Conservation (phyloP, 2,329 filamentous ascomycete species). For the Aureobasidium sp. region DNA sequence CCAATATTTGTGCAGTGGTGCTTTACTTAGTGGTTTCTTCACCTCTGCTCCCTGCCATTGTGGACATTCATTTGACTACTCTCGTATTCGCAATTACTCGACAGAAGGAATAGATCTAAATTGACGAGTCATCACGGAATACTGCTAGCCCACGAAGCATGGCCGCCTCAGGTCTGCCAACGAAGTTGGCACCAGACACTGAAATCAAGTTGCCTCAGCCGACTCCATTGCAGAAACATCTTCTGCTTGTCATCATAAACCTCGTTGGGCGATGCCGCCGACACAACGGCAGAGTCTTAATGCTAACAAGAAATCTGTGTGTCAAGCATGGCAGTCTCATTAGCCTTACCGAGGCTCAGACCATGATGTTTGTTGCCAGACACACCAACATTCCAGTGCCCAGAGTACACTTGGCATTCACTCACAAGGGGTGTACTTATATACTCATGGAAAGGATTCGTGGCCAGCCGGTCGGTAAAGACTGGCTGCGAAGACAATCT, state of each 20-base stretch:
- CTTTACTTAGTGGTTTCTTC: too few species aligned
- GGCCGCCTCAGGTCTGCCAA: too few species aligned
- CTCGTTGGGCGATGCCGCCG: neutral
- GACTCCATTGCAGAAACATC: neutral
- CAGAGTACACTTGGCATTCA: constrained; percentile 39
- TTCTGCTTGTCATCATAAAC: neutral
- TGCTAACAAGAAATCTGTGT: neutral
- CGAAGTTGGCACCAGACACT: too few species aligned
- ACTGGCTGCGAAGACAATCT: neutral
- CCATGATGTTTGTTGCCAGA: constrained; percentile 36
- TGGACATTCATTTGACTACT: too few species aligned
- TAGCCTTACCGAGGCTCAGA: constrained; percentile 34
- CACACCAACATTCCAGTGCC: constrained; percentile 43
- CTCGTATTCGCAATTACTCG: too few species aligned
- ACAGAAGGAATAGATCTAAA: too few species aligned
- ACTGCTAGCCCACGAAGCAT: too few species aligned
- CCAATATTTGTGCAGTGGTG: too few species aligned
- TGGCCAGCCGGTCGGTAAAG: constrained; percentile 10
- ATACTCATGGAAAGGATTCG: constrained; percentile 39
- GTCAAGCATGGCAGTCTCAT: constrained; percentile 11
- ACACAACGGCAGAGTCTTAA: neutral
- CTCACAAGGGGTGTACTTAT: constrained; percentile 34
- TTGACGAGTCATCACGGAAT: too few species aligned
- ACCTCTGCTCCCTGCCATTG: too few species aligned
- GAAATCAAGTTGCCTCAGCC: too few species aligned